A percentile compares a stretch with the other conserved stretches of the same genome.
These are phyloP conservation scores for Cytospora schulzeri DNA, from an alignment of 2,329 filamentous ascomycete genomes.

Conservation along the genomic window DNA sequence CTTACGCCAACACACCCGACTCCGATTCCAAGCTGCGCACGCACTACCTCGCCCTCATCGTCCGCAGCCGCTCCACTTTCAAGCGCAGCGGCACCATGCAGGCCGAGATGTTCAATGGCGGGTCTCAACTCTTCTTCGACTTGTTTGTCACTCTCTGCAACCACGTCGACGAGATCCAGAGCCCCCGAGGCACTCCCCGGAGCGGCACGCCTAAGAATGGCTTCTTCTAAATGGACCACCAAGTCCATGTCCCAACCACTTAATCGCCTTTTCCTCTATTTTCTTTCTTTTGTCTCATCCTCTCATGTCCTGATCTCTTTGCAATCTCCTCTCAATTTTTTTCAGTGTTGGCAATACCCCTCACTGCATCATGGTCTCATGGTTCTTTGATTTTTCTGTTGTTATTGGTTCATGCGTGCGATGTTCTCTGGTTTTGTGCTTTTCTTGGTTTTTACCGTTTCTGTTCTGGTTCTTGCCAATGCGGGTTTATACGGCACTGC, in stretches of 20 bases:
- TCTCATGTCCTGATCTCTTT: not conserved
- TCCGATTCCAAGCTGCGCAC: slow-evolving; percentile 85
- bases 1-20: slow-evolving; percentile 86
- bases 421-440: not conserved
- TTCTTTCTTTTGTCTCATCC: not conserved
- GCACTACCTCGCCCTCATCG: slow-evolving; percentile 93
- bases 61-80: slow-evolving; percentile 82
- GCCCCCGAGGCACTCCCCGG: slow-evolving; percentile 50
- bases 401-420: not conserved
- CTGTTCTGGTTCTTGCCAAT: slow-evolving; percentile 1
- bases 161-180: slow-evolving; percentile 74
- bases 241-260: not conserved
- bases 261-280: not conserved
- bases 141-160: slow-evolving; percentile 92
- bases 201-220: slow-evolving; percentile 37
- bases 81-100: slow-evolving; percentile 96
- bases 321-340: slow-evolving; percentile 12
- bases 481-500: slow-evolving; percentile 20
- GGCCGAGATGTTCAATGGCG: slow-evolving; percentile 87
- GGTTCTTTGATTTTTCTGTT: not conserved
- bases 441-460: slow-evolving; percentile 4
- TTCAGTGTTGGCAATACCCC: slow-evolving; percentile 14
- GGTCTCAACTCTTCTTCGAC: slow-evolving; percentile 84
- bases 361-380: slow-evolving; percentile 9
- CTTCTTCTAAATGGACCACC: slow-evolving; percentile 8